Percentiles rank a stretch among this genome's conserved stretches.
Evolutionary conservation across 1,139 yeast species (phyloP).

Genomic region (Meyerozyma carpophila): DNA sequence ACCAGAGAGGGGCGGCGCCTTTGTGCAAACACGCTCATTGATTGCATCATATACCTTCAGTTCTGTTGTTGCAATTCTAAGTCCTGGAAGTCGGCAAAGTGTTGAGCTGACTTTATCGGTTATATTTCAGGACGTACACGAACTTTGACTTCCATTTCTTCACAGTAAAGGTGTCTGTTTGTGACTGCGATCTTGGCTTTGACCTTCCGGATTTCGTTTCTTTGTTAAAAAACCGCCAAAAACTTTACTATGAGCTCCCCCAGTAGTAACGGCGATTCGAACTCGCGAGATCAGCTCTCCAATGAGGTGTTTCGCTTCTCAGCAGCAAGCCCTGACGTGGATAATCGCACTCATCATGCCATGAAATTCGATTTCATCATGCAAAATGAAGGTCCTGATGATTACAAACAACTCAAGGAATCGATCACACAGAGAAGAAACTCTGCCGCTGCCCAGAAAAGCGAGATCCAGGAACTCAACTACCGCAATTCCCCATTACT

Average conservation of each 20-base stretch:
- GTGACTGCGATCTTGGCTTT: neutral
- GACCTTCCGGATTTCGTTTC: neutral
- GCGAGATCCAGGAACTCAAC: conserved; percentile 20
- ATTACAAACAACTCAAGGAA: conserved; percentile 32
- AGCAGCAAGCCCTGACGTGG: neutral
- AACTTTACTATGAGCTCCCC: conserved; percentile 24
- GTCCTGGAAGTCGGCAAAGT: neutral
- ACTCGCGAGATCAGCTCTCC: neutral
- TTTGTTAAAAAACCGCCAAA: neutral
- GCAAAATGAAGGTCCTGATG: conserved; percentile 31
- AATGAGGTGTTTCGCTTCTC: neutral
- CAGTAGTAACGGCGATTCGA: conserved; percentile 19
- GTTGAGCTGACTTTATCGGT: neutral
- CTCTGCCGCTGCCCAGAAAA: conserved; percentile 12
- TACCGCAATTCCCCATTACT: conserved; percentile 42
- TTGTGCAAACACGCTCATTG: neutral
- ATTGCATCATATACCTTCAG: neutral
- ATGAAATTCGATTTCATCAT: conserved; percentile 19
- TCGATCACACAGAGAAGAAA: conserved; percentile 27
- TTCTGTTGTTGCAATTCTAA: neutral
- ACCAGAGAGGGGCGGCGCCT: neutral
- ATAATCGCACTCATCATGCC: conserved; percentile 3
- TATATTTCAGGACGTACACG: neutral
- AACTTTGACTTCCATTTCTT: neutral
- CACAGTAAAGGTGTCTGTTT: neutral